A percentile compares a stretch with the other conserved stretches of the same genome.
Evolutionary conservation across 2,329 filamentous ascomycete species (phyloP).

Genomic region (Xylaria arbuscula): DNA sequence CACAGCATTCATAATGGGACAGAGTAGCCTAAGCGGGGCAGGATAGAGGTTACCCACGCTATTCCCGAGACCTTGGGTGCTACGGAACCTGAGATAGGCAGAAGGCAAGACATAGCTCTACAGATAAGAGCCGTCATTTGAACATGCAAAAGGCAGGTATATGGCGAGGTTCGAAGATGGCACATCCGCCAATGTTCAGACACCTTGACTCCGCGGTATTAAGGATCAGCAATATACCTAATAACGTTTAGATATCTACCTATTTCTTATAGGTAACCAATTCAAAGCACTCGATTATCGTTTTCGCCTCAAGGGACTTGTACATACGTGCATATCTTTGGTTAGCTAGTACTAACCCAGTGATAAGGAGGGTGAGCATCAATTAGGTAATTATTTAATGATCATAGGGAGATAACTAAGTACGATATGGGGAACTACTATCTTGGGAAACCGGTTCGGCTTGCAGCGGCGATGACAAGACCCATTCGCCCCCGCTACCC

Average conservation of each 20-base stretch:
- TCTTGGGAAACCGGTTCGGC: constrained; percentile 38
- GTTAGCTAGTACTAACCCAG: too few relatives aligned
- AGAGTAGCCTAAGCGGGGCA: not conserved
- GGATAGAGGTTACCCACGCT: constrained; percentile 8
- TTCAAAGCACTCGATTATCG: constrained; percentile 16
- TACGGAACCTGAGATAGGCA: constrained; percentile 3
- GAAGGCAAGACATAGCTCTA: not conserved
- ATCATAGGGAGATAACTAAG: constrained; percentile 26
- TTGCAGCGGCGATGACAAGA: constrained; percentile 40
- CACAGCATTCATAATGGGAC: too few relatives aligned
- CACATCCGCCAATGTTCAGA: not conserved
- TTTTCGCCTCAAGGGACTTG: not conserved
- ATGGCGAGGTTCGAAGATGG: constrained; percentile 14
- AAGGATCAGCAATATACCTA: constrained; percentile 25
- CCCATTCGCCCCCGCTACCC: constrained; percentile 25
- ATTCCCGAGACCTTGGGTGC: not conserved
- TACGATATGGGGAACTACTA: too few relatives aligned
- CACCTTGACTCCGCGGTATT: constrained; percentile 3
- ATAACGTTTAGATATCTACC: constrained; percentile 24
- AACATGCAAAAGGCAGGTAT: constrained; percentile 26
- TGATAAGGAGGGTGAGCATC: not conserved
- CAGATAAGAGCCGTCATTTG: constrained; percentile 4
- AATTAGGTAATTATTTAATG: constrained; percentile 38
- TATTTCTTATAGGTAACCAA: constrained; percentile 26
- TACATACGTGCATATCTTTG: not conserved